Conservation (phyloP, 2,329 filamentous ascomycete species). For the Elsinoe fawcettii region DNA sequence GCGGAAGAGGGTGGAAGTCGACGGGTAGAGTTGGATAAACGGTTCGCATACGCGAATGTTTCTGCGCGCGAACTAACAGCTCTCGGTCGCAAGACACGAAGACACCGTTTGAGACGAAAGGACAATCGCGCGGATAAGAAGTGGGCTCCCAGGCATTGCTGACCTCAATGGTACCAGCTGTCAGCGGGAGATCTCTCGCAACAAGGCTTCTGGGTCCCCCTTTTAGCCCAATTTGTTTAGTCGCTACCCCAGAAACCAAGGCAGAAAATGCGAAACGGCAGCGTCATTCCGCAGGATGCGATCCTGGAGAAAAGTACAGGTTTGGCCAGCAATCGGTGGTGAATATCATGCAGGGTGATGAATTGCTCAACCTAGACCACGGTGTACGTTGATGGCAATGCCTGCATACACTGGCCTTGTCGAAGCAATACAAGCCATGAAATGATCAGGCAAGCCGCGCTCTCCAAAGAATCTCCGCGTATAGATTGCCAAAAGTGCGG, state of each 20-base stretch:
- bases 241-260: constrained; percentile 11
- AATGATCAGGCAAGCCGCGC: no score
- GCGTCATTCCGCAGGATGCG: constrained; percentile 12
- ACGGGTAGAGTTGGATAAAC: not conserved
- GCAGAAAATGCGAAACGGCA: constrained; percentile 2
- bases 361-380: no score
- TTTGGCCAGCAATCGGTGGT: not conserved
- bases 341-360: not conserved
- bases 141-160: not conserved
- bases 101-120: not conserved
- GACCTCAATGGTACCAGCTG: constrained; percentile 1
- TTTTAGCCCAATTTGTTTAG: constrained; percentile 4
- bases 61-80: not conserved
- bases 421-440: not conserved
- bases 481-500: constrained; percentile 4
- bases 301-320: not conserved
- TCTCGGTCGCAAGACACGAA: not conserved
- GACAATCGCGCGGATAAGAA: not conserved
- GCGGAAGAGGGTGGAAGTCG: constrained; percentile 12
- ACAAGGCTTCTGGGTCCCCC: constrained; percentile 5
- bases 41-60: constrained; percentile 2
- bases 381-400: no score
- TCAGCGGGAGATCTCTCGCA: not conserved
- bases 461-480: not conserved
- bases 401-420: not conserved